Percentiles rank a stretch among this genome's conserved stretches.
phyloP scores from a whole-genome alignment of 805 yeast genomes.

The Metschnikowia sp. region DNA sequence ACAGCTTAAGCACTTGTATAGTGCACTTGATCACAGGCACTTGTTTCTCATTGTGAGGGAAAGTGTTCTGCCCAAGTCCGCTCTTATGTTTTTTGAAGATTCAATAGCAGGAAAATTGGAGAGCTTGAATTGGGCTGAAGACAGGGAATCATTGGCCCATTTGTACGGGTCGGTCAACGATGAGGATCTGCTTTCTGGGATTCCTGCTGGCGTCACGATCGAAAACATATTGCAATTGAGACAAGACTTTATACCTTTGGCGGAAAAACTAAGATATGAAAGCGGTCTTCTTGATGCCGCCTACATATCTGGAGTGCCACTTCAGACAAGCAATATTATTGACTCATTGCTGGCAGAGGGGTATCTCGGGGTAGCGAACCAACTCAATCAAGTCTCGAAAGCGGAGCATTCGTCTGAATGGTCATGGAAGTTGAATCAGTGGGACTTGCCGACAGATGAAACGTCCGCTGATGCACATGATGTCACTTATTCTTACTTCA shows the following conservation, averaged over 20 bases:
- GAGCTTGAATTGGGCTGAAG: neutral
- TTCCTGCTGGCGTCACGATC: constrained; percentile 57
- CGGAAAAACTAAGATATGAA: constrained; percentile 47
- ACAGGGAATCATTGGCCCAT: constrained; percentile 8
- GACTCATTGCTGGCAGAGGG: constrained; percentile 49
- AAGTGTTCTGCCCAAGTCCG: constrained; percentile 36
- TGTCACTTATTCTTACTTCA: constrained; percentile 51
- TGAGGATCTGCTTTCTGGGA: constrained; percentile 60
- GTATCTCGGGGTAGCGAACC: constrained; percentile 52
- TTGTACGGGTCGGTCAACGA: constrained; percentile 58
- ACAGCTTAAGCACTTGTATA: constrained; percentile 27
- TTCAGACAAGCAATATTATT: constrained; percentile 20
- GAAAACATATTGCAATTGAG: constrained; percentile 47
- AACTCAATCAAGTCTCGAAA: constrained; percentile 29
- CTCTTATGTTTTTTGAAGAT: constrained; percentile 50
- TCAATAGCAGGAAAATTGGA: constrained; percentile 6
- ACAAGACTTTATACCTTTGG: constrained; percentile 23
- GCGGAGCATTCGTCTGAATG: constrained; percentile 39
- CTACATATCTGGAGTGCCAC: constrained; percentile 11
- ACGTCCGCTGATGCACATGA: constrained; percentile 38
- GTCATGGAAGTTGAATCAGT: constrained; percentile 72
- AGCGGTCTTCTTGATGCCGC: constrained; percentile 56
- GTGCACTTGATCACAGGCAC: constrained; percentile 24
- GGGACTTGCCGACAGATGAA: constrained; percentile 64
- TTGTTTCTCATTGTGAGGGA: constrained; percentile 31